Base-by-base conservation (phyloP, 2,329 filamentous ascomycete genomes). In the Rhytidhysteron rufulum region DNA sequence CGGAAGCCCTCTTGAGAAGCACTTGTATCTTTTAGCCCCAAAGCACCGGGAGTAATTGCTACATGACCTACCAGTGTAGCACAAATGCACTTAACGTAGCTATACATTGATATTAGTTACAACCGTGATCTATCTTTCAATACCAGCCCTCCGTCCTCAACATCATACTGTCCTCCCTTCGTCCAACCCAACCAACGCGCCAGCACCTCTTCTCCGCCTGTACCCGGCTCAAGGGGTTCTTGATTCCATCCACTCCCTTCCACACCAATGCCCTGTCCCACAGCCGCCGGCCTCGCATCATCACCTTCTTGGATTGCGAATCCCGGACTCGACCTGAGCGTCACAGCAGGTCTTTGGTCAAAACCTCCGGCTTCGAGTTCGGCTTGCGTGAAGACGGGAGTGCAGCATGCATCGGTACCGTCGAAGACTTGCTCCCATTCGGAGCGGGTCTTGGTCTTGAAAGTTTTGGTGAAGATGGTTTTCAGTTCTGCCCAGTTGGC, bases 351-450 rank as follows among this genome's bases (percentile, higher is more conserved):
- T 45, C 86, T 67, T 67, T 88, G 85, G 49, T 89, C 85, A 34
- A 83, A 81, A 0, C 74, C 75, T 16, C 62, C 67, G n/a, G 61
- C 49, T 55, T 88, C 79, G 31, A 95, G 70, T 66, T 95, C 89
- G 0, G 52, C 57, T 49, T 88, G 86, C 24, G 82, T 82, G 31
- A 95, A 70, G 1, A 97, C 86, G 0, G 91, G 91, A n/a, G 87
- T 88, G 48, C 85, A 88, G 63, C 91, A 97, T 1, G 91, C 91
- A 67, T 97, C 91, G 0, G 86, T 93, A 9, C 86, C 87, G 60
- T 95, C 87, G 60, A 96, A 97, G 5, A 95, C 71, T 3, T 45
- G 60, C 66, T 95, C 91, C 91, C 91, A 97, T 61, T 95, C 84
- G 0, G 66, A 59, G 24, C 90, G 75, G 4, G 84, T 85, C 68